Evolutionary conservation across 192 early-diverging fungal genomes (phyloP), one percentile per base, ranked within the genome.

Genomic region (Entomortierella parvispora): DNA sequence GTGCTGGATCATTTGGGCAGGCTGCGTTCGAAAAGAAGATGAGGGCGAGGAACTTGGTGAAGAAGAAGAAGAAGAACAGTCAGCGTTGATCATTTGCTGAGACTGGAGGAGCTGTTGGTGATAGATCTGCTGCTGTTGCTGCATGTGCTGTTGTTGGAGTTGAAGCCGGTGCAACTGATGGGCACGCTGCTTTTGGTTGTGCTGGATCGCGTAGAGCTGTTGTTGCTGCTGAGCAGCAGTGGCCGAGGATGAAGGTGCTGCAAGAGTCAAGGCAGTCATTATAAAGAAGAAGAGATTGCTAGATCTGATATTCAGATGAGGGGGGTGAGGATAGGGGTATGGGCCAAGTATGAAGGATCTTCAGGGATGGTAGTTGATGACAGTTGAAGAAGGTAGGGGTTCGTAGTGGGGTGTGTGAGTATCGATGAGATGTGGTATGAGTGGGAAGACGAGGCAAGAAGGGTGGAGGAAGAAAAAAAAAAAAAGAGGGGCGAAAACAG

Each of bases 161-260:
- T 31, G 29, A 12, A 44, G 40, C 6, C 25, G 40, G 23, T 62
- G 63, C 46, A 48, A 49, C 46, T 76, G 63, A 43, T 58, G 17
- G 59, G 50, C 26, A 37, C 58, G 34, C 60, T 64, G 67, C 53
- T 59, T 77, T 60, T 77, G 65, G 58, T 65, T 40, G 12, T 40
- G 37, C 12, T 40, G 37, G 12, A 40, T 40, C 37, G 37, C 37
- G 37, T 40, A 40, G 7, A 40, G 5, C 12, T 40, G 37, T 40
- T 40, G 37, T 40, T 40, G 37, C 12, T n/a, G n/a, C n/a, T n/a
- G n/a, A n/a, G n/a, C n/a, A n/a, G 37, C 5, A 40, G 37, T 9
- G 37, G 37, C 37, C 12, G 37, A 40, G 12, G 37, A 40, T 5
- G 37, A 5, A 12, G 37, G 37, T 40, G 37, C 12, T 40, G 37